Conservation (phyloP, 1,284 basidiomycete genomes). For the Agroathelia rolfsii region DNA sequence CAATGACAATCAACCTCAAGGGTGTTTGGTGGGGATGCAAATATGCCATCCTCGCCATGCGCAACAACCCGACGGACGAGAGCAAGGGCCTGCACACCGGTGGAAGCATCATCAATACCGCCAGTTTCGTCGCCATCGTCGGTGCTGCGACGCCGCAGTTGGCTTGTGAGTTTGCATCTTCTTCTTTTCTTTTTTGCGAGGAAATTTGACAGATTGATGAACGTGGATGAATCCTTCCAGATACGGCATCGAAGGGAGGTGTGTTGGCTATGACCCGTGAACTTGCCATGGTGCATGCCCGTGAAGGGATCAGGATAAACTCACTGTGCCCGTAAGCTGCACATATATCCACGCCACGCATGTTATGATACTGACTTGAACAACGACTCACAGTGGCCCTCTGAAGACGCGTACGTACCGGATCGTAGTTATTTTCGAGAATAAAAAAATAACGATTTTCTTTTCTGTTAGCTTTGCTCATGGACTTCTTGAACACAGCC, state of each 20-base stretch:
- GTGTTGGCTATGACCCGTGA: conserved; percentile 98
- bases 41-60: conserved; percentile 93
- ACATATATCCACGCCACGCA: conserved; percentile 4
- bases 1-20: conserved; percentile 92
- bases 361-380: too few relatives aligned
- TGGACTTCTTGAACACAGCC: conserved; percentile 96
- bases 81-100: conserved; percentile 73
- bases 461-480: conserved; percentile 63
- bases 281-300: conserved; percentile 93
- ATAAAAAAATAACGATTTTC: conserved; percentile 3
- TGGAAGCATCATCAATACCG: conserved; percentile 95
- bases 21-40: conserved; percentile 99
- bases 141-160: conserved; percentile 95
- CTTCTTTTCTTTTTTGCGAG: conserved; percentile 1
- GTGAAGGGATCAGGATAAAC: conserved; percentile 93
- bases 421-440: conserved; percentile 1
- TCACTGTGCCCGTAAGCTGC: conserved; percentile 82
- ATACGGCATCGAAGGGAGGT: conserved; percentile 86
- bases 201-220: conserved; percentile 2
- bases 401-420: conserved; percentile 72
- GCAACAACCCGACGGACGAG: conserved; percentile 77
- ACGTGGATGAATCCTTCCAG: conserved; percentile 25
- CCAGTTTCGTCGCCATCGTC: conserved; percentile 88
- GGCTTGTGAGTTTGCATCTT: conserved; percentile 58
- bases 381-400: conserved; percentile 73